Evolutionary conservation across 257 asterid species (phyloP).

Genomic region (Capsicum pubescens): DNA sequence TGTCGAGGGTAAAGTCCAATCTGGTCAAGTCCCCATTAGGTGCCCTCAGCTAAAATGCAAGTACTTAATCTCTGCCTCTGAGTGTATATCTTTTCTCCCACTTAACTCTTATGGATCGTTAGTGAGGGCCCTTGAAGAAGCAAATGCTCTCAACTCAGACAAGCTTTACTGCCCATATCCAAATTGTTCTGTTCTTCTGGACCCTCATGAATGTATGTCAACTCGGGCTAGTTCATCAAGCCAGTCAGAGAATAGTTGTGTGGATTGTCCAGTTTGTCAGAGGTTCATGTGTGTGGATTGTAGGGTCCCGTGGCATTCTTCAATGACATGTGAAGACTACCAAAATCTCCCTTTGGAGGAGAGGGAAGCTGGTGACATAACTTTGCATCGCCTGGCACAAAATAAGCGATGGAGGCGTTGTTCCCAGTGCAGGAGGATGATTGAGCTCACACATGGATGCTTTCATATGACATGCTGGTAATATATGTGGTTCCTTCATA

Average conservation of each 20-base stretch:
- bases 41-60: slow-evolving; percentile 87
- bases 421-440: slow-evolving; percentile 68
- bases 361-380: slow-evolving; percentile 58
- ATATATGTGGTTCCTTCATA: slow-evolving; percentile 22
- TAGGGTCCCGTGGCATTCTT: slow-evolving; percentile 88
- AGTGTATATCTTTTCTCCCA: slow-evolving; percentile 74
- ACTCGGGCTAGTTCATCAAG: slow-evolving; percentile 61
- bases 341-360: slow-evolving; percentile 68
- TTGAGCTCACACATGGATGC: slow-evolving; percentile 75
- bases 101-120: slow-evolving; percentile 65
- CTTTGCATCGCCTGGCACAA: slow-evolving; percentile 56
- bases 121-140: slow-evolving; percentile 66
- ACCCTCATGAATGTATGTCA: slow-evolving; percentile 66
- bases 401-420: slow-evolving; percentile 75
- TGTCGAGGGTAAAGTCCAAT: slow-evolving; percentile 71
- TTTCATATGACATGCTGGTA: slow-evolving; percentile 87
- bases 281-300: slow-evolving; percentile 76
- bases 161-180: slow-evolving; percentile 71
- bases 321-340: slow-evolving; percentile 78
- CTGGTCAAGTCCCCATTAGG: slow-evolving; percentile 64
- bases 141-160: slow-evolving; percentile 46
- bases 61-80: slow-evolving; percentile 61
- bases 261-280: slow-evolving; percentile 83
- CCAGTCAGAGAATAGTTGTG: slow-evolving; percentile 56
- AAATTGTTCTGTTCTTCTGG: slow-evolving; percentile 73